Evolutionary conservation across 2,329 filamentous ascomycete species (phyloP).

Genomic region (Phaeosphaeria sp.): DNA sequence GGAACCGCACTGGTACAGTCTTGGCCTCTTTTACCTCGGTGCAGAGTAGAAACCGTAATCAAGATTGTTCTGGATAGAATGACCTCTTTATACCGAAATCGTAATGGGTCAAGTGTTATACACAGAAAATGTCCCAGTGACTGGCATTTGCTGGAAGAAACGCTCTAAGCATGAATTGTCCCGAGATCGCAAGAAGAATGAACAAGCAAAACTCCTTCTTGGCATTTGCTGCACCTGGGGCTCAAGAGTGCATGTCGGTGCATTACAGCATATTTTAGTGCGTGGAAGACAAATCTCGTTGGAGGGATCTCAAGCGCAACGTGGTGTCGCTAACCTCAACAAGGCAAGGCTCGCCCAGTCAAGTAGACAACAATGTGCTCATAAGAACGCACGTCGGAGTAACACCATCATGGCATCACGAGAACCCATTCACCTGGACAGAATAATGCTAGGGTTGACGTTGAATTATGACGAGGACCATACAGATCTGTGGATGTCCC

Average conservation of each 20-base stretch:
- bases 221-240: not conserved
- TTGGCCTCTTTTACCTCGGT: too few relatives aligned
- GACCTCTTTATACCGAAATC: too few relatives aligned
- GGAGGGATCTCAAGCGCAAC: not conserved
- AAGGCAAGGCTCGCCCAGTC: not conserved
- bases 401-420: not conserved
- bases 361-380: constrained; percentile 25
- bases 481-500: not conserved
- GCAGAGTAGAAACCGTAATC: too few relatives aligned
- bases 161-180: not conserved
- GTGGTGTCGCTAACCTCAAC: not conserved
- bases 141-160: not conserved
- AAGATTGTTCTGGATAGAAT: too few relatives aligned
- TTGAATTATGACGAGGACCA: not conserved
- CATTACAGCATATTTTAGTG: not conserved
- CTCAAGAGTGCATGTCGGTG: not conserved
- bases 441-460: not conserved
- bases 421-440: not conserved
- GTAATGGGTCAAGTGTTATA: not conserved
- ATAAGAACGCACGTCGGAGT: constrained; percentile 10
- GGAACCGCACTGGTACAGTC: too few relatives aligned
- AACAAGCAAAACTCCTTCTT: not conserved
- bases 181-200: not conserved
- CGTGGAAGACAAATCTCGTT: not conserved
- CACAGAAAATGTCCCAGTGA: not conserved